These are phyloP conservation scores for Gossypium thurberi DNA, from an alignment of 345 rosid genomes.

Conservation along the genomic window DNA sequence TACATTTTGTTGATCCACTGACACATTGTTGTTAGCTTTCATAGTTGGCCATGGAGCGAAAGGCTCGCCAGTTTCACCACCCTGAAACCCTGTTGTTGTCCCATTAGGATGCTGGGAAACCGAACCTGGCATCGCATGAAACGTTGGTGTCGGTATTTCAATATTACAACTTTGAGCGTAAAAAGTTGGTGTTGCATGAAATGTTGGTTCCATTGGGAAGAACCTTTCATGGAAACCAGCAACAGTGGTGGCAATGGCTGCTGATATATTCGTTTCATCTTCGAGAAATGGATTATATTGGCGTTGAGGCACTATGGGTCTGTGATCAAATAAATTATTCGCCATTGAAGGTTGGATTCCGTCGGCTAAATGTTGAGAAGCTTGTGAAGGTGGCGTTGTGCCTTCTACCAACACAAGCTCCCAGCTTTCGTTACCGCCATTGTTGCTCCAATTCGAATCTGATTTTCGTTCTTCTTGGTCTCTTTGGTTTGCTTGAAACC, in stretches of 20 bases:
- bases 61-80: constrained; percentile 32
- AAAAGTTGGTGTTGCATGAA: constrained; percentile 43
- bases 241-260: not conserved
- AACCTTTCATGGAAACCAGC: constrained; percentile 21
- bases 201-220: constrained; percentile 36
- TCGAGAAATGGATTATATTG: constrained; percentile 35
- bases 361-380: constrained; percentile 5
- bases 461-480: not conserved
- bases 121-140: not conserved
- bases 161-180: constrained; percentile 11
- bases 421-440: constrained; percentile 35
- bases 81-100: not conserved
- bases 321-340: constrained; percentile 7
- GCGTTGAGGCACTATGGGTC: not conserved
- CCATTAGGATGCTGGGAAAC: not conserved
- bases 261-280: constrained; percentile 18
- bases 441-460: not conserved
- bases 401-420: constrained; percentile 44
- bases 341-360: not conserved
- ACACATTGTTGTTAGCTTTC: not conserved
- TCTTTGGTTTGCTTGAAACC: not conserved
- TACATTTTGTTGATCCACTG: constrained; percentile 32
- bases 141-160: not conserved
- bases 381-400: constrained; percentile 19
- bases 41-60: constrained; percentile 32